Evolutionary conservation across 352 stramenopile genomes (phyloP).

Genomic region (Globisporangium barbulae): DNA sequence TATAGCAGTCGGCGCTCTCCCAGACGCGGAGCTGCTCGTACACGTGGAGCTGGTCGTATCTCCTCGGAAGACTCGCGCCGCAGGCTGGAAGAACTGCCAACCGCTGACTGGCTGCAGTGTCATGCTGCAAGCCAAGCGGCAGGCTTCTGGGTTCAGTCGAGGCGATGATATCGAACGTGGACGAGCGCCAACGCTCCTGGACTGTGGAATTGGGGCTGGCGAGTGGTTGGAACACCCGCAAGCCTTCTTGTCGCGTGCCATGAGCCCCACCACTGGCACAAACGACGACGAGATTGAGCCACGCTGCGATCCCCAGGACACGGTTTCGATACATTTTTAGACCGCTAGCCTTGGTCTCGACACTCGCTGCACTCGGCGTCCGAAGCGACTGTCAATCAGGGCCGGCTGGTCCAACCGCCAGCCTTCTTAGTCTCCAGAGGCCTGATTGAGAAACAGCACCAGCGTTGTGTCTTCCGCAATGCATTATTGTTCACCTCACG

Average conservation of each 20-base stretch:
- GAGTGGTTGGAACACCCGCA: neutral
- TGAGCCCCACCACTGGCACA: neutral
- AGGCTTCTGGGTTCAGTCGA: neutral
- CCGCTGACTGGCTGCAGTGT: neutral
- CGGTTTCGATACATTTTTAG: conserved; percentile 2
- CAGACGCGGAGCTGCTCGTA: conserved; percentile 6
- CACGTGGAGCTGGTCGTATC: conserved; percentile 1
- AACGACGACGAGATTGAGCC: neutral
- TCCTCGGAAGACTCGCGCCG: neutral
- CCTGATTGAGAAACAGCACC: no score
- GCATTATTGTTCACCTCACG: neutral
- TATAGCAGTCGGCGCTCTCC: conserved; percentile 5
- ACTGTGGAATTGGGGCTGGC: neutral
- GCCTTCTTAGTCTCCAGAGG: neutral
- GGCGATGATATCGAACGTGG: neutral
- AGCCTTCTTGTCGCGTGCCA: neutral
- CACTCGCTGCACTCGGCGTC: neutral
- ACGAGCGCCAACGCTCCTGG: neutral
- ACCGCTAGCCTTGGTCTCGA: neutral
- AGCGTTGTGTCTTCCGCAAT: neutral
- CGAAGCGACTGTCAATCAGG: neutral
- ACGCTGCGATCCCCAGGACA: neutral
- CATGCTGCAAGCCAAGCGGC: neutral
- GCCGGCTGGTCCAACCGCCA: neutral
- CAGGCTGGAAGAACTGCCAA: neutral